Evolutionary conservation across 2,329 filamentous ascomycete species (phyloP).

Genomic region (Botrytis medusae): DNA sequence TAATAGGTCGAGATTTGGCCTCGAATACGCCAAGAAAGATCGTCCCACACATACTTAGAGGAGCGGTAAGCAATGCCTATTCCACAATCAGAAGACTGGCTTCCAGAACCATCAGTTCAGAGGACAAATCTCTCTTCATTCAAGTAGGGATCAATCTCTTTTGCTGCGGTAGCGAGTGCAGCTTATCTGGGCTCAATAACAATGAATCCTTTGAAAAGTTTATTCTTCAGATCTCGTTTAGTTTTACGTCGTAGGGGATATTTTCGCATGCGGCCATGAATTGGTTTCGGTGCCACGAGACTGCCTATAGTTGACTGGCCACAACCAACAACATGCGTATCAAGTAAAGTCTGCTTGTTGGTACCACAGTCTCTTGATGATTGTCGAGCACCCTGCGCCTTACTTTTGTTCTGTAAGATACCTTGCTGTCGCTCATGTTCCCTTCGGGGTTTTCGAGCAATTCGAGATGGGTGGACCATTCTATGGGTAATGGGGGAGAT

Average conservation of each 20-base stretch:
- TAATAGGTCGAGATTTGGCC: slow-evolving; percentile 9
- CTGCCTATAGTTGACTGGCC: neutral
- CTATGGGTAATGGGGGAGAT: neutral
- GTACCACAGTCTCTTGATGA: neutral
- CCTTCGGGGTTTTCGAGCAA: slow-evolving; percentile 18
- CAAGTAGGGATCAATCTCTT: slow-evolving; percentile 2
- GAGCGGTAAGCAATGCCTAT: slow-evolving; percentile 15
- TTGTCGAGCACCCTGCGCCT: neutral
- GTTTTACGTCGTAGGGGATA: neutral
- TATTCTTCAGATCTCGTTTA: slow-evolving; percentile 18
- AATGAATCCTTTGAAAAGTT: slow-evolving; percentile 19
- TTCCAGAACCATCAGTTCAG: neutral
- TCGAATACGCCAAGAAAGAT: slow-evolving; percentile 21
- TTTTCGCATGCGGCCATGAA: neutral
- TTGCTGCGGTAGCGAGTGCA: slow-evolving; percentile 16
- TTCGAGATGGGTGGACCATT: slow-evolving; percentile 24
- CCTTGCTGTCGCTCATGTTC: slow-evolving; percentile 22
- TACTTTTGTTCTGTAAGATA: neutral
- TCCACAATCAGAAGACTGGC: neutral
- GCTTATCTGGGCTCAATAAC: slow-evolving; percentile 16
- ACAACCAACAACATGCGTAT: neutral
- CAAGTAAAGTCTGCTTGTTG: neutral
- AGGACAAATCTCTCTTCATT: slow-evolving; percentile 19
- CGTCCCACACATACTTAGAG: slow-evolving; percentile 4
- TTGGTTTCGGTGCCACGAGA: neutral